A percentile compares a stretch with the other conserved stretches of the same genome.
phyloP scores from a whole-genome alignment of 148 eudicot species.

The Oxyria digyna region DNA sequence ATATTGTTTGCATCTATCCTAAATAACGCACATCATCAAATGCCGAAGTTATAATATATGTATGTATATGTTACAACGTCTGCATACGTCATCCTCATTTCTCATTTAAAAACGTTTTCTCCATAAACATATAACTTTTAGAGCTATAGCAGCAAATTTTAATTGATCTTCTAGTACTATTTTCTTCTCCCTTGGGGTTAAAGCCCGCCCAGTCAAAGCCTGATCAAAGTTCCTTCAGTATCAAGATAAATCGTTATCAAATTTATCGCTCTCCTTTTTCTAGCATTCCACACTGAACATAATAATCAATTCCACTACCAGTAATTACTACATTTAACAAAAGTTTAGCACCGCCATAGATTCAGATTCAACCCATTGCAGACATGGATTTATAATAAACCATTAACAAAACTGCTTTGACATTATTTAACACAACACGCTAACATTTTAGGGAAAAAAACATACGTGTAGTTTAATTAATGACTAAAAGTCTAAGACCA shows the following conservation, averaged over 20 bases:
- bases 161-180: too few relatives aligned
- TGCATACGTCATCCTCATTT: too few relatives aligned
- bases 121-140: too few relatives aligned
- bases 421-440: background rate
- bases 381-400: background rate
- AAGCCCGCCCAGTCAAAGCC: background rate
- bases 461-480: background rate
- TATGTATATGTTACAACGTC: too few relatives aligned
- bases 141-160: too few relatives aligned
- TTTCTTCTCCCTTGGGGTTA: too few relatives aligned
- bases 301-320: background rate
- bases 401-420: background rate
- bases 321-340: background rate
- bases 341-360: background rate
- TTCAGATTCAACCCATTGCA: conserved; percentile 1
- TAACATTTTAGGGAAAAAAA: background rate
- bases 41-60: too few relatives aligned
- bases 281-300: background rate
- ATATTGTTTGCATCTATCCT: too few relatives aligned
- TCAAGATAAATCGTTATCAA: background rate
- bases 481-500: background rate
- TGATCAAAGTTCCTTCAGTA: background rate
- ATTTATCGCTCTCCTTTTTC: too few relatives aligned
- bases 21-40: too few relatives aligned
- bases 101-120: too few relatives aligned